phyloP scores from a whole-genome alignment of 768 basidiomycete species.

The Naematelia encephala region DNA sequence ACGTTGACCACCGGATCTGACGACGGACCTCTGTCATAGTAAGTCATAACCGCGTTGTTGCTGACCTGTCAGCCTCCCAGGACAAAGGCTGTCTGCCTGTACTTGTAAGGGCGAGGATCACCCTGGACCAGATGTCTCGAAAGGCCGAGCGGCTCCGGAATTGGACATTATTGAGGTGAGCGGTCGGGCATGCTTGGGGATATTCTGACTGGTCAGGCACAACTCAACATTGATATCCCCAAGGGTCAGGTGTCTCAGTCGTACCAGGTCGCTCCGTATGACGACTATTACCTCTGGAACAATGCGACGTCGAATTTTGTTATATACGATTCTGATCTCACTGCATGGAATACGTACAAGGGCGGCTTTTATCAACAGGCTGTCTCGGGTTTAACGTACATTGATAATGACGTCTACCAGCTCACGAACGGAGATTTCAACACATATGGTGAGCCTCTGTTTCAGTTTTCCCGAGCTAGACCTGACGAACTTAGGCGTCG shows the following conservation, averaged over 20 bases:
- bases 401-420: conserved; percentile 19
- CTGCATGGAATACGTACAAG: conserved; percentile 50
- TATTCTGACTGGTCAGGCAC: conserved; percentile 52
- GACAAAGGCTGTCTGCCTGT: conserved; percentile 81
- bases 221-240: conserved; percentile 51
- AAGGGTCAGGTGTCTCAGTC: conserved; percentile 74
- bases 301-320: conserved; percentile 49
- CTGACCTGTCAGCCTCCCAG: conserved; percentile 58
- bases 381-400: conserved; percentile 27
- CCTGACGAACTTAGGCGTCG: conserved; percentile 62
- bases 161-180: conserved; percentile 74
- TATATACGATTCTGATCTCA: conserved; percentile 45
- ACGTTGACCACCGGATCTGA: conserved; percentile 29
- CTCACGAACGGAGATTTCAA: conserved; percentile 17
- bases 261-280: conserved; percentile 67
- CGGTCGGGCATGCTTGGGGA: not conserved
- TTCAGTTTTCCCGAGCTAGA: conserved; percentile 46
- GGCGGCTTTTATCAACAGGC: conserved; percentile 52
- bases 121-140: conserved; percentile 78
- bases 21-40: conserved; percentile 37
- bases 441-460: conserved; percentile 27
- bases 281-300: conserved; percentile 59
- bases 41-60: conserved; percentile 10
- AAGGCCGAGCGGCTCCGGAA: conserved; percentile 79
- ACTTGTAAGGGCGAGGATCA: conserved; percentile 82